Evolutionary conservation across 2,329 filamentous ascomycete species (phyloP).

Genomic region (Fusarium chuoi): DNA sequence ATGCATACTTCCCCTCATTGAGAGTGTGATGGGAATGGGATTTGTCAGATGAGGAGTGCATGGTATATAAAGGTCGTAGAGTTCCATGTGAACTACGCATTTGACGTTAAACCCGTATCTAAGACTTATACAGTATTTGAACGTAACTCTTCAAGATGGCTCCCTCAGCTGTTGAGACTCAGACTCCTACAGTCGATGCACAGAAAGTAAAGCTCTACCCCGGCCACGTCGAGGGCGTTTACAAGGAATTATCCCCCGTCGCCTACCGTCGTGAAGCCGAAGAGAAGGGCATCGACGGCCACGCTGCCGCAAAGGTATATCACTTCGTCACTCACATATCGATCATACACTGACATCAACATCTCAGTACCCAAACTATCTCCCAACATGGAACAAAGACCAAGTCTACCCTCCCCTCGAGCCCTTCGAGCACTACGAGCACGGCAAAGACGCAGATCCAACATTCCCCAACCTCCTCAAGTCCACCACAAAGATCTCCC

Average conservation of each 20-base stretch:
- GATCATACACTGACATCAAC: background rate
- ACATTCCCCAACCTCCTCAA: slow-evolving; percentile 75
- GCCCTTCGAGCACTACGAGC: slow-evolving; percentile 78
- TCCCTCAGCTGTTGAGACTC: slow-evolving; percentile 41
- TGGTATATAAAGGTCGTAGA: slow-evolving; percentile 28
- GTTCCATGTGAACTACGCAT: background rate
- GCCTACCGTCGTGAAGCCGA: slow-evolving; percentile 36
- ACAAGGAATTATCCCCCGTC: slow-evolving; percentile 40
- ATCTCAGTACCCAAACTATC: slow-evolving; percentile 74
- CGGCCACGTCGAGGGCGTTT: slow-evolving; percentile 39
- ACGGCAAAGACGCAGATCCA: slow-evolving; percentile 78
- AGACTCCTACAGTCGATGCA: slow-evolving; percentile 16
- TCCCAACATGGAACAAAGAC: slow-evolving; percentile 75
- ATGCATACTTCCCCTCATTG: slow-evolving; percentile 23
- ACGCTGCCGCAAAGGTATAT: slow-evolving; percentile 38
- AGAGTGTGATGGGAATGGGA: background rate
- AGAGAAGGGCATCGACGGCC: slow-evolving; percentile 34
- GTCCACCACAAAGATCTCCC: slow-evolving; percentile 59
- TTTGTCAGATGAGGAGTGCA: background rate
- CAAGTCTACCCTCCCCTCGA: slow-evolving; percentile 73
- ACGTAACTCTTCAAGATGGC: slow-evolving; percentile 27
- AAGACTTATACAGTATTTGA: background rate
- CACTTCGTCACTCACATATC: accelerated
- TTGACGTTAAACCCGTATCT: background rate
- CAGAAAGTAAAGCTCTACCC: slow-evolving; percentile 44